Evolutionary conservation across 1,284 basidiomycete species (phyloP).

Genomic region (Ganoderma boninense): DNA sequence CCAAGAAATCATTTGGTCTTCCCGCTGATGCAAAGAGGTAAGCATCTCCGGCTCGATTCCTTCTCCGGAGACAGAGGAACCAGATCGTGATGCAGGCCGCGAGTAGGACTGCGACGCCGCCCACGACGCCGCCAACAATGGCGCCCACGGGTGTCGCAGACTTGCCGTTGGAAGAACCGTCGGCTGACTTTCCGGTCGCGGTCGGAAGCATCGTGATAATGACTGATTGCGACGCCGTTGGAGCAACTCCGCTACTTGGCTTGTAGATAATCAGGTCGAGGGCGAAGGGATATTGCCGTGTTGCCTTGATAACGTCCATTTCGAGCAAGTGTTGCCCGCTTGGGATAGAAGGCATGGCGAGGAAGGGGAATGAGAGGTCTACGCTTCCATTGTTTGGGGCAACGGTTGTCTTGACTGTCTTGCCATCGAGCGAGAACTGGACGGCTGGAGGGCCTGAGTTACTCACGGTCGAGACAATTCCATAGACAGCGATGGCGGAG

Average conservation of each 20-base stretch:
- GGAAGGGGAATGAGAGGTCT: conserved; percentile 13
- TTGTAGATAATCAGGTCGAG: conserved; percentile 24
- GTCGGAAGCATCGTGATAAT: conserved; percentile 15
- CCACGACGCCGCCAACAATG: conserved; percentile 31
- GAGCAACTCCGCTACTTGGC: conserved; percentile 12
- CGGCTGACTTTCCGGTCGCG: neutral
- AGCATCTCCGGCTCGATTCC: conserved; percentile 15
- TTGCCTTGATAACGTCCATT: conserved; percentile 20
- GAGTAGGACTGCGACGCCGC: conserved; percentile 24
- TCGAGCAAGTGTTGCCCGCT: conserved; percentile 16
- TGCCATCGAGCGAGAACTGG: conserved; percentile 24
- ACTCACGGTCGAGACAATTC: conserved; percentile 11
- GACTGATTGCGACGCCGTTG: conserved; percentile 17
- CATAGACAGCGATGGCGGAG: conserved; percentile 17
- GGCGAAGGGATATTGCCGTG: conserved; percentile 21
- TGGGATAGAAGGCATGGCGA: conserved; percentile 5
- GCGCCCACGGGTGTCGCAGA: conserved; percentile 20
- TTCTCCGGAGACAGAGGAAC: conserved; percentile 23
- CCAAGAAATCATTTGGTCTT: conserved; percentile 20
- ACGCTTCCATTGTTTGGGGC: conserved; percentile 24
- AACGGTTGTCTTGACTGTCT: conserved; percentile 2
- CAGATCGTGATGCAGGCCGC: conserved; percentile 19
- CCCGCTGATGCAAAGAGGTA: conserved; percentile 26
- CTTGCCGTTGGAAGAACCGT: neutral
- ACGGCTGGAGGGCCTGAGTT: conserved; percentile 10